Conservation (phyloP, 768 basidiomycete species). For the Hebeloma cylindrosporum region DNA sequence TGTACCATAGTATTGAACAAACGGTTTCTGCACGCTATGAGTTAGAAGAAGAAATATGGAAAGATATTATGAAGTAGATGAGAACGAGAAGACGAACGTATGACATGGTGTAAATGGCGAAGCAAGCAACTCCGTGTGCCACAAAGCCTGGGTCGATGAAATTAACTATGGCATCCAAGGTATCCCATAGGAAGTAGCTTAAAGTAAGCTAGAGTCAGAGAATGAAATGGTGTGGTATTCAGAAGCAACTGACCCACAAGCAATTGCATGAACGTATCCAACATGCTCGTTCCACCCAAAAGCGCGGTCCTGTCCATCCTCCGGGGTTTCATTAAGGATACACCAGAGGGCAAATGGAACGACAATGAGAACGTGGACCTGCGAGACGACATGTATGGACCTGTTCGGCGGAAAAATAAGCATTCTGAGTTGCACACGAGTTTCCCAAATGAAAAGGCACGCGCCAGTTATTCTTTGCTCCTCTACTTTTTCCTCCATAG, state of each 20-base stretch:
- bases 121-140: constrained; percentile 72
- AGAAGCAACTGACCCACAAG: constrained; percentile 56
- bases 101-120: constrained; percentile 62
- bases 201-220: constrained; percentile 2
- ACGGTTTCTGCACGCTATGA: constrained; percentile 51
- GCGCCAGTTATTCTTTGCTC: constrained; percentile 63
- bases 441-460: constrained; percentile 25
- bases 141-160: constrained; percentile 75
- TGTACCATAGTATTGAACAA: constrained; percentile 75
- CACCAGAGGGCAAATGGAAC: constrained; percentile 61
- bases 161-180: constrained; percentile 65
- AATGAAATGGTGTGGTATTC: not conserved
- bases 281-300: constrained; percentile 71
- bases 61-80: not conserved
- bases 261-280: constrained; percentile 64
- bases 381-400: constrained; percentile 71
- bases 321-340: constrained; percentile 40
- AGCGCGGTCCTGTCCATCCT: constrained; percentile 58
- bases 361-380: constrained; percentile 68
- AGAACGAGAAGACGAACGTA: constrained; percentile 50
- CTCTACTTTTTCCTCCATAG: constrained; percentile 47
- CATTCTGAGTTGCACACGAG: not conserved
- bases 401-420: constrained; percentile 39
- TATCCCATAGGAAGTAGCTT: constrained; percentile 87
- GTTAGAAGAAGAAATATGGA: constrained; percentile 5